Evolutionary conservation across 306 rosid species (phyloP).

Genomic region (Purshia tridentata): DNA sequence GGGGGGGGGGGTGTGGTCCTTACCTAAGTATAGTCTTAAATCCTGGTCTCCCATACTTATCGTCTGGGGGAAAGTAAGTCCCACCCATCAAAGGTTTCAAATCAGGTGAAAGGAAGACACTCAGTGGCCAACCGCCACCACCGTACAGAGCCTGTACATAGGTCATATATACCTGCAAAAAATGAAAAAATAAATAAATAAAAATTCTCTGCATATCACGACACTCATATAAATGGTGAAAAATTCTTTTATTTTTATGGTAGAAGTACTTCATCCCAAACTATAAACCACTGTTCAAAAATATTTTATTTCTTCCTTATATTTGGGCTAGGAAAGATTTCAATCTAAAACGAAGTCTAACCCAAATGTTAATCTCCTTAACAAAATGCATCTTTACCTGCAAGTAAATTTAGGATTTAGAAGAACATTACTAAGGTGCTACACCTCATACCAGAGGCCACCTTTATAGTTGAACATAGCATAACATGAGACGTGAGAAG

Average conservation of each 20-base stretch:
- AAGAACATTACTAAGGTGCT: background rate
- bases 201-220: conserved; percentile 18
- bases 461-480: background rate
- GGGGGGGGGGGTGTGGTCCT: conserved; percentile 18
- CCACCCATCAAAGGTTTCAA: conserved; percentile 99
- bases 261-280: background rate
- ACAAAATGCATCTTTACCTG: background rate
- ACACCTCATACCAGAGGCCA: background rate
- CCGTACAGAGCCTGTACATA: conserved; percentile 96
- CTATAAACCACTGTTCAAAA: background rate
- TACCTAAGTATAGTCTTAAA: conserved; percentile 86
- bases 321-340: background rate
- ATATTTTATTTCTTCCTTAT: background rate
- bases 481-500: background rate
- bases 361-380: background rate
- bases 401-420: background rate
- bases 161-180: conserved; percentile 84
- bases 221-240: conserved; percentile 14
- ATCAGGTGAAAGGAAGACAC: conserved; percentile 86
- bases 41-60: conserved; percentile 85
- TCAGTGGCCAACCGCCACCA: conserved; percentile 98
- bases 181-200: background rate
- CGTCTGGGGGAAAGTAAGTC: conserved; percentile 92
- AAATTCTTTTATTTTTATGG: background rate
- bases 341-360: background rate